Conservation (phyloP, 768 basidiomycete genomes). For the Pleurotus citrinopileatus region DNA sequence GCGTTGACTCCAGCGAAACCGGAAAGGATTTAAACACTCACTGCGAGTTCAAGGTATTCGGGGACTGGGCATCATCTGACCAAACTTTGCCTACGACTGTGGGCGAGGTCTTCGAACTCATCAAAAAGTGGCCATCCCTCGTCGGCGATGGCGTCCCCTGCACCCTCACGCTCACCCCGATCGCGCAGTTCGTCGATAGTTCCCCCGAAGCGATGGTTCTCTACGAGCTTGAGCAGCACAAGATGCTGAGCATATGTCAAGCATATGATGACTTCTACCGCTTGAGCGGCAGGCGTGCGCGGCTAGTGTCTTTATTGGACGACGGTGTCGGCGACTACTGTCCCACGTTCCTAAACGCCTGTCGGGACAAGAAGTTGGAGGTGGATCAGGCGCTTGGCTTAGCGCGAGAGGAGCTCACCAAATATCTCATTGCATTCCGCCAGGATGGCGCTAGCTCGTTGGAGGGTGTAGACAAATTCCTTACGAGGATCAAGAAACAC, state of each 20-base stretch:
- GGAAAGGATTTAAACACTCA: slow-evolving; percentile 2
- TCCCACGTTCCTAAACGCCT: slow-evolving; percentile 10
- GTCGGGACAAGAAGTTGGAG: slow-evolving; percentile 7
- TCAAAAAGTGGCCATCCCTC: slow-evolving; percentile 10
- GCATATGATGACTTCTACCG: slow-evolving; percentile 12
- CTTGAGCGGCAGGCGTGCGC: slow-evolving; percentile 7
- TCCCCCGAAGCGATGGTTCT: slow-evolving; percentile 8
- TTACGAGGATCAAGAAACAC: background rate
- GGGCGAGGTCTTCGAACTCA: slow-evolving; percentile 13
- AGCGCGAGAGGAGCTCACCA: slow-evolving; percentile 4
- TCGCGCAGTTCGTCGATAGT: slow-evolving; percentile 11
- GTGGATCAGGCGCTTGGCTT: slow-evolving; percentile 7
- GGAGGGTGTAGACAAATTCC: slow-evolving; percentile 1
- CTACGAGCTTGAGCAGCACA: slow-evolving; percentile 10
- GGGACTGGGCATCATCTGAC: slow-evolving; percentile 7
- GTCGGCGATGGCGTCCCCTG: slow-evolving; percentile 16
- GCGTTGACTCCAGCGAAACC: slow-evolving; percentile 3
- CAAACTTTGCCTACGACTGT: slow-evolving; percentile 10
- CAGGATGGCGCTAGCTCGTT: background rate
- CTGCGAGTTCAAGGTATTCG: slow-evolving; percentile 10
- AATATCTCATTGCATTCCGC: slow-evolving; percentile 5
- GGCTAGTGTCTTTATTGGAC: slow-evolving; percentile 1
- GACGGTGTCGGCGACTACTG: slow-evolving; percentile 6
- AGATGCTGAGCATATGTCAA: slow-evolving; percentile 3
- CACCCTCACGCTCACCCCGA: slow-evolving; percentile 13